These are phyloP conservation scores for Morella rubra DNA, from an alignment of 306 rosid genomes.

Conservation along the genomic window DNA sequence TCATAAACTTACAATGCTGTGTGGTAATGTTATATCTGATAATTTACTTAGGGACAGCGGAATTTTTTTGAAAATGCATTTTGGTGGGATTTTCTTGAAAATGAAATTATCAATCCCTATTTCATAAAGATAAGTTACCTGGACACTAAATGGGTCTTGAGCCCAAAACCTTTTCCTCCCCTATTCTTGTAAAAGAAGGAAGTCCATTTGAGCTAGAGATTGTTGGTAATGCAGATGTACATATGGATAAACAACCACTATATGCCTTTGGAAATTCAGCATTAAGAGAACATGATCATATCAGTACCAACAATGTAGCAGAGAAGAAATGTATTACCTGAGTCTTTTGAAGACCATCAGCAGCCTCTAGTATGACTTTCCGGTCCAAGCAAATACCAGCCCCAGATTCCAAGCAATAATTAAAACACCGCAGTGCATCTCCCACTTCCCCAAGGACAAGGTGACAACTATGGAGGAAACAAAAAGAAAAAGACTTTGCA, in stretches of 20 bases:
- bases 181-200: not conserved
- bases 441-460: slow-evolving; percentile 87
- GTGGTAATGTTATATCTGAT: too few species aligned
- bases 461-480: slow-evolving; percentile 59
- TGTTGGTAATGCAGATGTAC: not conserved
- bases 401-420: slow-evolving; percentile 58
- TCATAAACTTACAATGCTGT: not conserved
- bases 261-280: slow-evolving; percentile 1
- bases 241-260: slow-evolving; percentile 9
- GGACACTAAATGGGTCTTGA: too few species aligned
- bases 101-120: too few species aligned
- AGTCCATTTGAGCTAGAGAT: not conserved
- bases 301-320: slow-evolving; percentile 15
- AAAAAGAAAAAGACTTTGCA: slow-evolving; percentile 18
- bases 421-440: slow-evolving; percentile 53
- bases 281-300: slow-evolving; percentile 21
- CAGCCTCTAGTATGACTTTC: slow-evolving; percentile 74
- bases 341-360: slow-evolving; percentile 76
- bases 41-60: too few species aligned
- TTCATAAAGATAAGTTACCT: too few species aligned
- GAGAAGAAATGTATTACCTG: slow-evolving; percentile 60
- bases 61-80: too few species aligned
- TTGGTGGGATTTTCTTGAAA: too few species aligned
- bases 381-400: slow-evolving; percentile 81
- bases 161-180: not conserved